Percentiles rank a stretch among this genome's conserved stretches.
These are phyloP conservation scores for Inosperma sp. DNA, from an alignment of 768 basidiomycete genomes.

Conservation along the genomic window DNA sequence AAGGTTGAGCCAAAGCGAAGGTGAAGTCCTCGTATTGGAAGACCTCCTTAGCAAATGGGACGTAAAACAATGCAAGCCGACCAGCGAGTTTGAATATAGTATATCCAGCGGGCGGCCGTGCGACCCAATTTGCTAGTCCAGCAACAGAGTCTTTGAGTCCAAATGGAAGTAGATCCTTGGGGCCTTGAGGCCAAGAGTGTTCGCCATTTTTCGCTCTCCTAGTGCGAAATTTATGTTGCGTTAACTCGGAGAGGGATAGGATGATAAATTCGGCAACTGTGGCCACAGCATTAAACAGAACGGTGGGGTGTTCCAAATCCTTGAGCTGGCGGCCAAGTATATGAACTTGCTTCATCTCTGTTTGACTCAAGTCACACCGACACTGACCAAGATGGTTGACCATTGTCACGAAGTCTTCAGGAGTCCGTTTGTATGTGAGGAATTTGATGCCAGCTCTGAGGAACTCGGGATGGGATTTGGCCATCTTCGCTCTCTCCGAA, in stretches of 20 bases:
- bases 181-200: background rate
- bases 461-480: conserved; percentile 15
- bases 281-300: background rate
- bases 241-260: background rate
- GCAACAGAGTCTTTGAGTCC: conserved; percentile 1
- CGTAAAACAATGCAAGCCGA: background rate
- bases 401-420: conserved; percentile 9
- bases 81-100: conserved; percentile 1
- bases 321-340: background rate
- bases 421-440: conserved; percentile 12
- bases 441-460: conserved; percentile 18
- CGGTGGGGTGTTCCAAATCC: background rate
- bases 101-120: background rate
- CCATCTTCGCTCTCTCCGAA: conserved; percentile 14
- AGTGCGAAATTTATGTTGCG: conserved; percentile 1
- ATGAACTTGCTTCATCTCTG: background rate
- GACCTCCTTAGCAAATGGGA: background rate
- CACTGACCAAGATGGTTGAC: background rate
- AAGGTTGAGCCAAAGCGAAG: background rate
- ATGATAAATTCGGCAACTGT: background rate
- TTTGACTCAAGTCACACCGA: background rate
- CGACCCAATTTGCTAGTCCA: background rate
- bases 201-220: background rate
- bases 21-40: conserved; percentile 1
- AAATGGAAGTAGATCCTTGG: background rate